Percentiles rank a stretch among this genome's conserved stretches.
phyloP scores from a whole-genome alignment of 306 rosid species.

The Trifolium fragiferum region DNA sequence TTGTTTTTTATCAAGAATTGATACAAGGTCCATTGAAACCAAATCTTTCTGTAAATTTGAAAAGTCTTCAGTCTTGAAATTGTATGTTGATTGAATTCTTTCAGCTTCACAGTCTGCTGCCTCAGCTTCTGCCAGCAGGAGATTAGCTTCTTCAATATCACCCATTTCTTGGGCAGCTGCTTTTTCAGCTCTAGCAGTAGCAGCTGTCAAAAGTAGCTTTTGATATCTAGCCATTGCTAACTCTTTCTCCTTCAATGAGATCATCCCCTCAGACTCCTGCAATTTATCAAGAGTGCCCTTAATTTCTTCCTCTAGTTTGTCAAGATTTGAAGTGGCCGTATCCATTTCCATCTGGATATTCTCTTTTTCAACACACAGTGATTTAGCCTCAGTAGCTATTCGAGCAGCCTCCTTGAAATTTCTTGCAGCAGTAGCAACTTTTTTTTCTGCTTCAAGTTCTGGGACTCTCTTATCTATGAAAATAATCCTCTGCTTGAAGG shows the following conservation, averaged over 20 bases:
- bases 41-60: constrained; percentile 55
- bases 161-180: constrained; percentile 74
- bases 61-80: constrained; percentile 60
- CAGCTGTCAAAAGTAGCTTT: constrained; percentile 69
- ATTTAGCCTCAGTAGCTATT: constrained; percentile 76
- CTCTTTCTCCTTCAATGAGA: constrained; percentile 72
- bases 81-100: constrained; percentile 60
- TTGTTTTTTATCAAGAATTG: constrained; percentile 63
- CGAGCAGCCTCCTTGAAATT: constrained; percentile 91
- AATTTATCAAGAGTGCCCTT: constrained; percentile 56
- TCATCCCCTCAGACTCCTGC: constrained; percentile 68
- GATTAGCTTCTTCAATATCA: constrained; percentile 73
- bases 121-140: constrained; percentile 81
- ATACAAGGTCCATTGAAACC: constrained; percentile 75
- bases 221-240: constrained; percentile 74
- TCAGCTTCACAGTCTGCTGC: constrained; percentile 73
- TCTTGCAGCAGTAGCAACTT: constrained; percentile 78
- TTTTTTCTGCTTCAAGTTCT: constrained; percentile 86
- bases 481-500: constrained; percentile 72
- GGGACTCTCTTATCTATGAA: constrained; percentile 82
- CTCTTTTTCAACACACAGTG: constrained; percentile 64
- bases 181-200: constrained; percentile 72
- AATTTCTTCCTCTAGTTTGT: constrained; percentile 73
- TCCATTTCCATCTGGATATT: constrained; percentile 58
- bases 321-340: constrained; percentile 54